Percentiles rank a stretch among this genome's conserved stretches.
Evolutionary conservation across 1,284 basidiomycete species (phyloP).

Genomic region (Clitocybe nebularis): DNA sequence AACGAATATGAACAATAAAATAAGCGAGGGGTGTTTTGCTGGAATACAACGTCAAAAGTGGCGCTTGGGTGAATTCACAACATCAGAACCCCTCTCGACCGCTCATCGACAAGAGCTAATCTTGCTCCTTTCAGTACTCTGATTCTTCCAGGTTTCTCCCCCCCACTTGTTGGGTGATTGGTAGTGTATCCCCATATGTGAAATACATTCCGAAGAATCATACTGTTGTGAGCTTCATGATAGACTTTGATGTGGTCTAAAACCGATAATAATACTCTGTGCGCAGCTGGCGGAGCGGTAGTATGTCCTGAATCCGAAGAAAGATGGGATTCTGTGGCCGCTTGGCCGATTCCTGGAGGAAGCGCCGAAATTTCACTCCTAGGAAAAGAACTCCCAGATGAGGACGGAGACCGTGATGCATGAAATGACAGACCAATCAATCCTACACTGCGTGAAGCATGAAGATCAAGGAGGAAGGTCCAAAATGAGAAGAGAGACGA

Average conservation of each 20-base stretch:
- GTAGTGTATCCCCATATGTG: conserved; percentile 43
- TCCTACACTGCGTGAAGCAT: conserved; percentile 37
- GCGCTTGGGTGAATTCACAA: conserved; percentile 26
- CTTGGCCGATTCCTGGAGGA: conserved; percentile 1
- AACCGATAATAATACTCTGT: conserved; percentile 23
- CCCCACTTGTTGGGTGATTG: conserved; percentile 9
- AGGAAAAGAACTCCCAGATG: conserved; percentile 3
- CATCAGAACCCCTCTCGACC: conserved; percentile 37
- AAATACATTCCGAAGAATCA: conserved; percentile 47
- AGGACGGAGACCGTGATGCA: conserved; percentile 22
- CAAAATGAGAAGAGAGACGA: conserved; percentile 45
- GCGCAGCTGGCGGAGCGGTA: neutral
- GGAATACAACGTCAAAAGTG: no score
- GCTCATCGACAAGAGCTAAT: conserved; percentile 42
- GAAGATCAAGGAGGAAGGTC: conserved; percentile 45
- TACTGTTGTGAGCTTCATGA: conserved; percentile 48
- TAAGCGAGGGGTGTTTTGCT: no score
- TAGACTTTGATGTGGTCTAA: conserved; percentile 61
- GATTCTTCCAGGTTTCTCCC: conserved; percentile 16
- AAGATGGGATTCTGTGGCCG: neutral
- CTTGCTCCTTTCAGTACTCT: conserved; percentile 36
- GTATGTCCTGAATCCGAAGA: neutral
- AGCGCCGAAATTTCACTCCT: neutral
- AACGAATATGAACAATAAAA: no score
- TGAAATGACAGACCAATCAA: conserved; percentile 53